Evolutionary conservation across 371 early-diverging fungal species (phyloP), one percentile per base, ranked within the genome.

Genomic region (Mucor circinelloides): DNA sequence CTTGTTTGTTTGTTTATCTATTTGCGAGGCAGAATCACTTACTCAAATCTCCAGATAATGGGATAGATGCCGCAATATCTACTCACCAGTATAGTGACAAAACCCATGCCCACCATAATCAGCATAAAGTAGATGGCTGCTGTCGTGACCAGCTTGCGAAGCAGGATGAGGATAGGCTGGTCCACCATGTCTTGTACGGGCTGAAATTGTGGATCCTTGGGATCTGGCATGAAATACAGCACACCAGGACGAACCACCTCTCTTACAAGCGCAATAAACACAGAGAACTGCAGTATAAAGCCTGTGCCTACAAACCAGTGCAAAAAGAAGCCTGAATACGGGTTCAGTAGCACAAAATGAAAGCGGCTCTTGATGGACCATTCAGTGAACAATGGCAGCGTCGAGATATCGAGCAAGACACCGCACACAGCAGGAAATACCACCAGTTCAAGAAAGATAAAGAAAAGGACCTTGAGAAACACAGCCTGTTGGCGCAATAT

Each of bases 171-270:
- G 21, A 89, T 72, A 2, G 92, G 89, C 32, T 89, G 88, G 56
- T 94, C 92, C 1, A 92, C 69, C 34, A 93, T 87, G 68, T 97
- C 97, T 58, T 90, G 87, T 67, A 97, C 89, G 6, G 96, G 95
- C 63, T 92, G 89, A 70, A 93, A 94, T 15, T 90, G 85, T 3
- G 93, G 93, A 69, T 95, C 96, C 58, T 93, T 92, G 3, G 97
- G 97, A 66, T 97, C 95, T 25, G 94, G 89, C 55, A 95, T 89
- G 71, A 96, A 96, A 93, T 94, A 95, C 81, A 96, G 81, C 30
- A 95, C 93, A n/a, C 96, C 96, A 0, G 91, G 92, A 0, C 96
- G 89, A 19, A 95, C 85, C 1, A 92, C 82, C 42, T 87, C 85
- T 13, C 96, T 86, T 19, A 92, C 89, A 30, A 84, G 76, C 15